These are phyloP conservation scores for Albophoma yamanashiensis DNA, from an alignment of 2,329 filamentous ascomycete species.

Conservation along the genomic window DNA sequence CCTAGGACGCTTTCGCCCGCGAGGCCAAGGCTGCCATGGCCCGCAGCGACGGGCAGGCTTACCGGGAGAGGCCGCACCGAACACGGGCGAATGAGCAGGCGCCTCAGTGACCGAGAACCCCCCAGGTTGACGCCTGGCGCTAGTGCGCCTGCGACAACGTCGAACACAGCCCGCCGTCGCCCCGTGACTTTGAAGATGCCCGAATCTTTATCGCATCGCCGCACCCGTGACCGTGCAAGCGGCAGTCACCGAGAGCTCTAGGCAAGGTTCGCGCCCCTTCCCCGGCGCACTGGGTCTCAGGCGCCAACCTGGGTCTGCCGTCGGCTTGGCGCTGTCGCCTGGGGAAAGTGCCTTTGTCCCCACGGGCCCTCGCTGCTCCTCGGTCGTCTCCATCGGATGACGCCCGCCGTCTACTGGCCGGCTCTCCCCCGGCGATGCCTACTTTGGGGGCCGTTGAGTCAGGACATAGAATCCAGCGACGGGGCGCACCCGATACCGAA, in stretches of 20 bases:
- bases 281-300: neutral
- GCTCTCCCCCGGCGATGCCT: neutral
- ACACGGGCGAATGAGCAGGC: neutral
- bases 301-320: neutral
- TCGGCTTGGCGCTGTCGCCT: neutral
- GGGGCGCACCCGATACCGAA: neutral
- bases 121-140: neutral
- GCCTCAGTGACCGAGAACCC: neutral
- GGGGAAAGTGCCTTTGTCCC: neutral
- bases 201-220: neutral
- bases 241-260: neutral
- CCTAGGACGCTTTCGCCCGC: neutral
- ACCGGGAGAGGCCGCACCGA: neutral
- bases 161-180: neutral
- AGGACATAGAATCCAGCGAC: neutral
- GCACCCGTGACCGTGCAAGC: neutral
- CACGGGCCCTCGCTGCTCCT: neutral
- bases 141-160: neutral
- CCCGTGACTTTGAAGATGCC: neutral
- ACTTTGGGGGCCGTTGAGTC: conserved; percentile 1
- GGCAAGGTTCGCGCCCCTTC: neutral
- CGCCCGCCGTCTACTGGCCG: neutral
- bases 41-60: neutral
- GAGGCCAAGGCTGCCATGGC: neutral
- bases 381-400: neutral